A percentile compares a stretch with the other conserved stretches of the same genome.
These are phyloP conservation scores for Colletotrichum sp. DNA, from an alignment of 2,329 filamentous ascomycete genomes.

Conservation along the genomic window DNA sequence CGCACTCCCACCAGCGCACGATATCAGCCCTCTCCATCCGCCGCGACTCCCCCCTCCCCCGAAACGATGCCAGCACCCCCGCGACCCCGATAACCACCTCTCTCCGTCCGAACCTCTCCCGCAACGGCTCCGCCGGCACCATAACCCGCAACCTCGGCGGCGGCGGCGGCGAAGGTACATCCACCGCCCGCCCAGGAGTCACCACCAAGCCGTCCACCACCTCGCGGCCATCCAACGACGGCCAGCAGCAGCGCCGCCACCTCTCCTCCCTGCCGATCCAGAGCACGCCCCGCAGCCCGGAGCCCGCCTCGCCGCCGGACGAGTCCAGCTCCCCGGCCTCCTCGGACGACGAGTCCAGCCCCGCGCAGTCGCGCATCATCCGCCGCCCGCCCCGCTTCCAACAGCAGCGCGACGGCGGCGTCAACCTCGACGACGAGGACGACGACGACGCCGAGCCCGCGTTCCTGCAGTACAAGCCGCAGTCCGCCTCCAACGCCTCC, in stretches of 20 bases:
- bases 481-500: slow-evolving; percentile 30
- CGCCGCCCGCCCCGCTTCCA: slow-evolving; percentile 62
- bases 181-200: slow-evolving; percentile 32
- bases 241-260: slow-evolving; percentile 41
- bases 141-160: slow-evolving; percentile 28
- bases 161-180: slow-evolving; percentile 21
- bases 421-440: slow-evolving; percentile 35
- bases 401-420: slow-evolving; percentile 27
- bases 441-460: slow-evolving; percentile 65
- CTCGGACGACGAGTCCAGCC: slow-evolving; percentile 55
- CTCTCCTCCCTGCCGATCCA: slow-evolving; percentile 51
- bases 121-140: slow-evolving; percentile 54
- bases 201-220: background rate
- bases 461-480: slow-evolving; percentile 53
- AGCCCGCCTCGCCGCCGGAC: slow-evolving; percentile 37
- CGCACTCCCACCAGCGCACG: slow-evolving; percentile 42
- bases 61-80: slow-evolving; percentile 49
- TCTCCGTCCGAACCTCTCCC: slow-evolving; percentile 49
- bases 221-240: slow-evolving; percentile 26
- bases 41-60: slow-evolving; percentile 59
- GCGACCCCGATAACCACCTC: slow-evolving; percentile 49
- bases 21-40: slow-evolving; percentile 62
- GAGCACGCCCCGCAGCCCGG: slow-evolving; percentile 24
- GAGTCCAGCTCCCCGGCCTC: slow-evolving; percentile 45
- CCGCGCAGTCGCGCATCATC: slow-evolving; percentile 65